Evolutionary conservation across 1,139 yeast species (phyloP), one percentile per base, ranked within the genome.

Genomic region (Magnusiomyces sp.): DNA sequence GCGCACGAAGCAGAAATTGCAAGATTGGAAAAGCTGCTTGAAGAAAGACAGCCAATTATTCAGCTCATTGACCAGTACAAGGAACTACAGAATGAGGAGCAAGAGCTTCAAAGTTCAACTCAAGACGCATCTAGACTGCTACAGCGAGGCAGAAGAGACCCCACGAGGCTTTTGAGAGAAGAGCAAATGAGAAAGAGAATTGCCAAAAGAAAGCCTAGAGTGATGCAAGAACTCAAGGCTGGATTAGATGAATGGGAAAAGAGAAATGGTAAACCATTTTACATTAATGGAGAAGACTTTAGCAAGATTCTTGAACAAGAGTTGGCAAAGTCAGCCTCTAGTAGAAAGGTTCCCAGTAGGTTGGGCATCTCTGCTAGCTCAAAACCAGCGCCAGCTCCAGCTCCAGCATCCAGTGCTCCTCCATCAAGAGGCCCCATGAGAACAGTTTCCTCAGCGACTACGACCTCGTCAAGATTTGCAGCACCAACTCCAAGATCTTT

Each of bases 61-160:
- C 67, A 71, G 7, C 64, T 76, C 13, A 77, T 83, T 42, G 72
- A 75, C 2, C 77, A 76, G 49, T 75, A 85, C 55, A 70, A 74
- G 45, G 75, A 72, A 6, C 65, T 90, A 16, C 66, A 80, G 37
- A 67, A 71, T 19, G 95, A 88, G 58, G 83, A 83, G 56, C 62
- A 66, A 3, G 78, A 78, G 47, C 71, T 92, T 40, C 80, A 74
- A 44, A 83, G 80, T 56, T 80, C 94, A 4, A 77, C 86, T 1
- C 83, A 80, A 58, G 95, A 92, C 62, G 81, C 96, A 0, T 81
- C 94, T 0, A 73, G 97, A 54, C 71, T 90, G 41, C 69, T 85
- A 48, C 79, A 86, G 59, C 82, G 88, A 56, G 84, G 92, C 2
- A 57, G 57, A 11, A 58, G 67, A 1, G 71, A 67, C 2, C 90